phyloP scores from a whole-genome alignment of 2,329 filamentous ascomycete genomes.

The Phaeosphaeria sp. region DNA sequence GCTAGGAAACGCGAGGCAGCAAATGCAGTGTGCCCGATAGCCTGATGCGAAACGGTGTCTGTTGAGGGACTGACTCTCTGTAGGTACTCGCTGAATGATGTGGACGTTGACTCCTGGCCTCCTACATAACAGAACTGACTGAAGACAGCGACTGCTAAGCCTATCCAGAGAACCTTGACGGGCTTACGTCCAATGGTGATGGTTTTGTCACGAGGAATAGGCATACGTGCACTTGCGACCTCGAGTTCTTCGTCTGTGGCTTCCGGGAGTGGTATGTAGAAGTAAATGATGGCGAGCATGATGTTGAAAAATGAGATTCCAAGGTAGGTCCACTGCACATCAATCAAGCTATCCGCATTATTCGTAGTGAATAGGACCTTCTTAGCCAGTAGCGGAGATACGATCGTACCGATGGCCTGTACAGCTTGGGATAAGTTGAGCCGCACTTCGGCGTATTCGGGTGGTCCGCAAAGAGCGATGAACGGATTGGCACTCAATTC shows the following conservation, averaged over 20 bases:
- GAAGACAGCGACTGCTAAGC: constrained; percentile 61
- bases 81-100: constrained; percentile 56
- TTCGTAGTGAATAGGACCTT: constrained; percentile 61
- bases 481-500: constrained; percentile 69
- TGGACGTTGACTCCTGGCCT: constrained; percentile 64
- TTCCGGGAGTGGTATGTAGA: constrained; percentile 67
- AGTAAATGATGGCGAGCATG: constrained; percentile 64
- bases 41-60: constrained; percentile 53
- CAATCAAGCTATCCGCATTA: constrained; percentile 60
- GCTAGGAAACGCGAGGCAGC: constrained; percentile 64
- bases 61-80: constrained; percentile 45
- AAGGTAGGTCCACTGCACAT: constrained; percentile 70
- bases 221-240: constrained; percentile 57
- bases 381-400: constrained; percentile 65
- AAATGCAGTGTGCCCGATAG: constrained; percentile 64
- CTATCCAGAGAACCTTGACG: constrained; percentile 62
- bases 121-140: constrained; percentile 67
- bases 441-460: constrained; percentile 65
- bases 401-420: constrained; percentile 65
- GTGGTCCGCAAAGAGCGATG: constrained; percentile 66
- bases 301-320: constrained; percentile 68
- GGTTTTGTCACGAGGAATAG: constrained; percentile 47
- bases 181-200: constrained; percentile 48
- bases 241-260: constrained; percentile 67
- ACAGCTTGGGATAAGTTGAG: constrained; percentile 67